Evolutionary conservation across 1,284 basidiomycete genomes (phyloP).

Genomic region (Agroathelia rolfsii): DNA sequence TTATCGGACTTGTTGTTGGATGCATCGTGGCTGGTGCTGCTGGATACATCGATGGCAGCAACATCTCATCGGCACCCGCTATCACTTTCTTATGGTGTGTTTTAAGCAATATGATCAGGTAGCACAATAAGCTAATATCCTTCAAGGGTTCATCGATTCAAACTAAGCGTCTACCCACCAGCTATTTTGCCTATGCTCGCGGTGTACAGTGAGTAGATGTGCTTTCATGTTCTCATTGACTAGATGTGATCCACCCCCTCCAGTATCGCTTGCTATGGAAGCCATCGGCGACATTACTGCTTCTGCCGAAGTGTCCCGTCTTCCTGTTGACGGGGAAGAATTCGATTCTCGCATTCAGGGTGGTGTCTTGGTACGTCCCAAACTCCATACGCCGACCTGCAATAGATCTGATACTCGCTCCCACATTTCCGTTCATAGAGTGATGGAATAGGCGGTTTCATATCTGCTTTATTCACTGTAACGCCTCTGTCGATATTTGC

Average conservation of each 20-base stretch:
- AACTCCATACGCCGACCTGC: constrained; percentile 1
- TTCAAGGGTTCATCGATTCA: constrained; percentile 67
- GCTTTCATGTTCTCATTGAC: not conserved
- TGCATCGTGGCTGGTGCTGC: constrained; percentile 71
- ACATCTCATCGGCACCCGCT: constrained; percentile 55
- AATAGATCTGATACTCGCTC: not conserved
- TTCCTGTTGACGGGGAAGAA: constrained; percentile 56
- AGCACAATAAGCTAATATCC: not conserved
- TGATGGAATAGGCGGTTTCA: constrained; percentile 65
- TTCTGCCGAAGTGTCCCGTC: constrained; percentile 70
- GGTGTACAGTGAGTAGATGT: constrained; percentile 49
- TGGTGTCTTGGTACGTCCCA: constrained; percentile 58
- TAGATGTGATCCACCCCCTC: not conserved
- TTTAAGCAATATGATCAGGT: not conserved
- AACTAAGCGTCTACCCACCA: constrained; percentile 69
- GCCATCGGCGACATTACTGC: constrained; percentile 84
- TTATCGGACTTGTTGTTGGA: constrained; percentile 66
- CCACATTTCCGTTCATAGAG: constrained; percentile 27
- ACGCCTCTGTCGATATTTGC: constrained; percentile 76
- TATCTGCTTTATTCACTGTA: constrained; percentile 74
- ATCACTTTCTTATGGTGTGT: constrained; percentile 72
- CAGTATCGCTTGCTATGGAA: constrained; percentile 71
- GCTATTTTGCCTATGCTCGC: constrained; percentile 79
- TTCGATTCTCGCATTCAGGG: constrained; percentile 80
- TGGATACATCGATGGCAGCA: constrained; percentile 61